Conservation (phyloP, 345 rosid genomes). For the Pseudoturritis turrita region DNA sequence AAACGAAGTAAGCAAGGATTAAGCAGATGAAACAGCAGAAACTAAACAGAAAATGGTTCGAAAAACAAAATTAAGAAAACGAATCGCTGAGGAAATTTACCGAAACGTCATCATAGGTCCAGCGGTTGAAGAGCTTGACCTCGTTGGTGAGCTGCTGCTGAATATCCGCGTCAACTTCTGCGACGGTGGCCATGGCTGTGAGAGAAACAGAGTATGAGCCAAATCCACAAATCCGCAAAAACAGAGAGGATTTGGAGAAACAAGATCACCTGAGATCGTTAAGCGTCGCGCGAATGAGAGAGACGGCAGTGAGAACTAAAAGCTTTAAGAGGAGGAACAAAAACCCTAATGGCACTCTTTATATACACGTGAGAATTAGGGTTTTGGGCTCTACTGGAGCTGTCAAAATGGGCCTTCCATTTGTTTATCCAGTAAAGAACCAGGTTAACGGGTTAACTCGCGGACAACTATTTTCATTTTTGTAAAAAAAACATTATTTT, state of each 20-base stretch:
- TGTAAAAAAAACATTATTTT: too few species aligned
- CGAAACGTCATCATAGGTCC: slow-evolving; percentile 64
- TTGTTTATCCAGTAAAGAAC: slow-evolving; percentile 3
- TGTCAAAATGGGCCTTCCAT: slow-evolving; percentile 13
- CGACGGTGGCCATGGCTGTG: slow-evolving; percentile 31
- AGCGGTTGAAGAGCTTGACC: slow-evolving; percentile 78
- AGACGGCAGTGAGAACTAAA: slow-evolving; percentile 4
- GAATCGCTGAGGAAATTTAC: slow-evolving; percentile 22
- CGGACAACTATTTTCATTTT: too few species aligned
- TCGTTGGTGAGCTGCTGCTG: slow-evolving; percentile 39
- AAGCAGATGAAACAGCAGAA: not conserved
- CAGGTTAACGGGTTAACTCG: slow-evolving; percentile 1
- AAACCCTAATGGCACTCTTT: slow-evolving; percentile 12
- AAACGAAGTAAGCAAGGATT: not conserved
- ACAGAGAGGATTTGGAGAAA: not conserved
- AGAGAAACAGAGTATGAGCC: slow-evolving; percentile 7
- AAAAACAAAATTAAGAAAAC: not conserved
- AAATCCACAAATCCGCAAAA: not conserved
- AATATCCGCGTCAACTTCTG: slow-evolving; percentile 20
- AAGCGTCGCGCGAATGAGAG: slow-evolving; percentile 23
- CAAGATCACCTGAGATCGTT: slow-evolving; percentile 16
- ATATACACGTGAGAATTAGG: slow-evolving; percentile 10
- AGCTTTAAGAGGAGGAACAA: slow-evolving; percentile 10
- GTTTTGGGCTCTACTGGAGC: slow-evolving; percentile 10
- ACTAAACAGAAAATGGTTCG: not conserved